Evolutionary conservation across 331 rosid species (phyloP).

Genomic region (Quercus phellos): DNA sequence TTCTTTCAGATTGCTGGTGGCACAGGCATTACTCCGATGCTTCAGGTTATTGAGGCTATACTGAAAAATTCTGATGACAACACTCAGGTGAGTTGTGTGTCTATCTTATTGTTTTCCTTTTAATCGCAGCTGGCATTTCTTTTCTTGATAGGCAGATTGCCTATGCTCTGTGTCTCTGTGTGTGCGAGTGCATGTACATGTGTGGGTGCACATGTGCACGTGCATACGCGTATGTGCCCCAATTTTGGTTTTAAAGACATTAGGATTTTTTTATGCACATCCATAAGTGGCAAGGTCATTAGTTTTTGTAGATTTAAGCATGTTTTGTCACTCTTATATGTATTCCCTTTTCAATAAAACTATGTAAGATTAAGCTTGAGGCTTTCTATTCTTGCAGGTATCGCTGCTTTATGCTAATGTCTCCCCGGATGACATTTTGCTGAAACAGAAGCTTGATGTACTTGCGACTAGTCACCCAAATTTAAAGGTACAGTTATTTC

Average conservation of each 20-base stretch:
- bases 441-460: slow-evolving; percentile 81
- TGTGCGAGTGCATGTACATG: background rate
- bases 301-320: slow-evolving; percentile 12
- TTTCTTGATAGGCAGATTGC: background rate
- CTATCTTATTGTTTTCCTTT: slow-evolving; percentile 7
- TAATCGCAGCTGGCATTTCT: background rate
- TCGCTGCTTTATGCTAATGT: slow-evolving; percentile 77
- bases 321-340: background rate
- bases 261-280: background rate
- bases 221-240: slow-evolving; percentile 1
- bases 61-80: slow-evolving; percentile 84
- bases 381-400: slow-evolving; percentile 40
- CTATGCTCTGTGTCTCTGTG: background rate
- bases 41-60: slow-evolving; percentile 88
- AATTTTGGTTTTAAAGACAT: slow-evolving; percentile 3
- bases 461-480: slow-evolving; percentile 80
- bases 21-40: slow-evolving; percentile 90
- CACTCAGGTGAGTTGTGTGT: slow-evolving; percentile 55
- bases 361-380: slow-evolving; percentile 17
- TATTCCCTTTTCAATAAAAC: background rate
- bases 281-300: slow-evolving; percentile 7
- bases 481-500: slow-evolving; percentile 51
- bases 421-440: slow-evolving; percentile 87
- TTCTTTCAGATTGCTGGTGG: slow-evolving; percentile 81
- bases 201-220: background rate